These are phyloP conservation scores for Fusarium globosum DNA, from an alignment of 2,329 filamentous ascomycete genomes.

Conservation along the genomic window DNA sequence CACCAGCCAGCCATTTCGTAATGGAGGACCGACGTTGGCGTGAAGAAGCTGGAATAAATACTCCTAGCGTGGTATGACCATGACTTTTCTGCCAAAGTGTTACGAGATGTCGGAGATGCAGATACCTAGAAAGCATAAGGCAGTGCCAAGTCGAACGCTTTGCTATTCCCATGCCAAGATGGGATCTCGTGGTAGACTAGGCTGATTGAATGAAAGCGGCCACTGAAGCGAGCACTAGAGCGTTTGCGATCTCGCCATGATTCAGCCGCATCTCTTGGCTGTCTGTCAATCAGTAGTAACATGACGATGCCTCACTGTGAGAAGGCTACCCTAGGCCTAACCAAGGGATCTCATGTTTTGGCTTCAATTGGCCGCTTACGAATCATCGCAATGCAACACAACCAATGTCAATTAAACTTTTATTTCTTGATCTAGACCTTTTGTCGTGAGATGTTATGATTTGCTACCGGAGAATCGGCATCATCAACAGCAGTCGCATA, in stretches of 20 bases:
- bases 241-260: slow-evolving; percentile 2
- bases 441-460: neutral
- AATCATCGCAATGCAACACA: neutral
- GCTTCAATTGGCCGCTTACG: neutral
- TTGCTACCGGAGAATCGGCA: neutral
- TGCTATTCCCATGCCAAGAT: slow-evolving; percentile 23
- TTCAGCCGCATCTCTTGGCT: slow-evolving; percentile 33
- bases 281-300: neutral
- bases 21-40: neutral
- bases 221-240: slow-evolving; percentile 5
- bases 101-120: neutral
- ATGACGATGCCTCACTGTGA: neutral
- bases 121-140: neutral
- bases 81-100: neutral
- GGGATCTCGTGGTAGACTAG: neutral
- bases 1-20: neutral
- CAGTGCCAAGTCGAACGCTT: neutral
- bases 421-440: neutral
- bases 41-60: neutral
- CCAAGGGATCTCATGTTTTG: neutral
- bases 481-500: neutral
- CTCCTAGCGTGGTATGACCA: neutral
- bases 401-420: neutral
- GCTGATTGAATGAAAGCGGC: neutral
- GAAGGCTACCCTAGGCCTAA: neutral